Base-by-base conservation (phyloP, 2,329 filamentous ascomycete species). In the Peltaster fructicola region DNA sequence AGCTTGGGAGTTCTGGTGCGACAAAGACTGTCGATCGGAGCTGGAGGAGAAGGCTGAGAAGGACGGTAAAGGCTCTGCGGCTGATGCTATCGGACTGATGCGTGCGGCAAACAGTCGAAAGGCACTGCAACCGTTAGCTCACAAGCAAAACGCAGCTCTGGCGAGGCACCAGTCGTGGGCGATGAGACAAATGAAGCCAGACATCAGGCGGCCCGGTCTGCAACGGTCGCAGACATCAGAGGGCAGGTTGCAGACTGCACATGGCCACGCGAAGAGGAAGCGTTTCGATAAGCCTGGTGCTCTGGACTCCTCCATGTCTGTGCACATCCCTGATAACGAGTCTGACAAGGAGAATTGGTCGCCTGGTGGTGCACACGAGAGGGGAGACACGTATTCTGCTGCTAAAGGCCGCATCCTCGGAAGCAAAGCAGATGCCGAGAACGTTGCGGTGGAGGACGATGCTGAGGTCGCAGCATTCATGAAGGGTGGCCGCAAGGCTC, bases 261-360 rank as follows among this genome's bases (percentile, higher is more conserved):
- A 17, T 16, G 13, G 23, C 22, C 10, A 20, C 12, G 11, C 10
- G 13, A 13, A 14, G 25, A 9, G 20, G 18, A 8, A 24, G 11
- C 12, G 14, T 16, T 17, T 9, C 20, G 6, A 25, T 25, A n/a
- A 14, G 19, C 11, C 27, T 25, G 5, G 21, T 35, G 11, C 40
- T 25, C 29, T 43, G 17, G 46, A 47, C 31, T 37, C 43, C 17
- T 37, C 39, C 5, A 37, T 33, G n/a, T 45, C 43, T 7, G 36
- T 61, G 13, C 53, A 58, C 50, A 57, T 50, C 39, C 57, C 39
- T 45, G 67, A 67, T 53, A 48, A 69, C 23, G 84, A 92, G 41
- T 92, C 81, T 1, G 85, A 95, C 48, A 95, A 95, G 54, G 85
- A 95, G 55, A 95, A 95, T 45, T 90, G 81, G 68, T 65, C 67